Evolutionary conservation across 2,329 filamentous ascomycete genomes (phyloP), one percentile per base, ranked within the genome.

Genomic region (Trichoderma gracile): DNA sequence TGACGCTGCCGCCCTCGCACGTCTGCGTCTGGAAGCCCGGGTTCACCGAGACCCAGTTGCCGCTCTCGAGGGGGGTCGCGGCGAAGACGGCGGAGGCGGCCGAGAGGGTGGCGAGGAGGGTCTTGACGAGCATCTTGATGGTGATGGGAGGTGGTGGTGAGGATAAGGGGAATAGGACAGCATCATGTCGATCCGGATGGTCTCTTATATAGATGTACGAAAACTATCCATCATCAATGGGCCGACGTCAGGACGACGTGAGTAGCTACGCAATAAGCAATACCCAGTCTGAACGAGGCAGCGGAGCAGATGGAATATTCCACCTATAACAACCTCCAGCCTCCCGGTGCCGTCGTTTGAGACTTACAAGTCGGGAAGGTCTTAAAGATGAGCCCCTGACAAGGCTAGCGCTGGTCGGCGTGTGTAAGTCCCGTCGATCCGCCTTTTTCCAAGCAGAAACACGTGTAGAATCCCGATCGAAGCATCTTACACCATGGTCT

Each of bases 1-100:
- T 65, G 65, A 66, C 46, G 50, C 49, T 67, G 59, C 67, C 69
- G 27, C 69, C 69, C 9, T 64, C 64, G 64, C 69, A 70, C 33
- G 59, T 50, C 50, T 69, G 67, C 19, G 45, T 21, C 1, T 53
- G 56, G 60, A 45, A 67, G 30, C 54, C 33, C 27, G 68, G 66
- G 25, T 14, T 47, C 45, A 23, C 54, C 3, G 54, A 15, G 12
- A 59, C 57, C 68, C 68, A 69, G 56, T 56, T 66, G 30, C 68
- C 66, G 57, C 56, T 61, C 61, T 68, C 68, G 45, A 69, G 23
- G 9, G 68, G 68, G 14, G 58, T 66, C 43, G 56, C 66, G 23
- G 64, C 67, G 12, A 68, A 42, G 52, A 63, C 67, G 19, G 49
- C 3, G 12, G 63, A 42, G n/a, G 64, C 57, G 4, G 66, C 62